Base-by-base conservation (phyloP, 2,329 filamentous ascomycete genomes). In the Diaporthe aspalathi region DNA sequence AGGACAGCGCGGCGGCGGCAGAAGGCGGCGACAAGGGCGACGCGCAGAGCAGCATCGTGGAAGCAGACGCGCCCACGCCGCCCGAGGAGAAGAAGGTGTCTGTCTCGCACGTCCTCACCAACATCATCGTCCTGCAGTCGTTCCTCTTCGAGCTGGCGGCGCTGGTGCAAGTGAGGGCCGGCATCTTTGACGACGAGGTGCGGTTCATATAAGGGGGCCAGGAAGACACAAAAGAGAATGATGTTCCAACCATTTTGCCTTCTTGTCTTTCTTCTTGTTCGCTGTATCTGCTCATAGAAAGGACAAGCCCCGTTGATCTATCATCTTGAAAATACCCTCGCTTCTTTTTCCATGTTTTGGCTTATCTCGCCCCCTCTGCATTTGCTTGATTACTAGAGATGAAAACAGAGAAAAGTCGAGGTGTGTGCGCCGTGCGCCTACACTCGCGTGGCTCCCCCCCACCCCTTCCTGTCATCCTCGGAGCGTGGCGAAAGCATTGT, bases 111-210 rank as follows among this genome's bases (percentile, higher is more conserved):
- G 84, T 95, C 14, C 83, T 96, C 73, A 95, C 93, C 7, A 96
- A 95, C 79, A 89, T 92, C 50, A 89, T 95, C 71, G 88, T 95
- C 65, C 84, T 94, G 70, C 93, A 96, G 79, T 92, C 93, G 45
- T 96, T 96, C 78, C 81, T 95, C 63, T 85, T 95, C 63, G 93
- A 96, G 80, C 80, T 95, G 70, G 90, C 92, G 2, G 92, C 92
- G 32, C 81, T 95, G 76, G 85, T 94, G 71, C 93, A 95, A 79
- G 91, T 93, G 45, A 86, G 93, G 68, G 92, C 91, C 29, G 91
- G 90, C 16, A 80, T 95, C 60, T 95, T 95, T 80, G 67, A 68
- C 45, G 91, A 92, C 68, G 93, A 95, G 79, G 90, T 94, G 32
- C 88, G 87, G 49, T 94, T 92, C 80, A 82, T 80, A 29, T 87